Evolutionary conservation across 2,329 filamentous ascomycete genomes (phyloP).

Genomic region (Eurotiales sp.): DNA sequence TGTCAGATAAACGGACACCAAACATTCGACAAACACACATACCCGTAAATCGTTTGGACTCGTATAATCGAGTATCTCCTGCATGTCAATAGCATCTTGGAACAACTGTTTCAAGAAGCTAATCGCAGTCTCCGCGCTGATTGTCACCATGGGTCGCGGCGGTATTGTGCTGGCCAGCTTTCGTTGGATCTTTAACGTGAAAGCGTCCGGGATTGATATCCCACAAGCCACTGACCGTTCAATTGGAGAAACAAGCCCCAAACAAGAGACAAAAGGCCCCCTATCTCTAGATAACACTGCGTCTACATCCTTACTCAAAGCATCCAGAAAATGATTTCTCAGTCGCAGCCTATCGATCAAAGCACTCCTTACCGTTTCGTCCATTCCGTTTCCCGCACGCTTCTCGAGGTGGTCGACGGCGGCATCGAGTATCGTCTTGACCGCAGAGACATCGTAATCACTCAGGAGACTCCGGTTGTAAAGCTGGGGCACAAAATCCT

Average conservation of each 20-base stretch:
- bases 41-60: conserved; percentile 69
- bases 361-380: conserved; percentile 47
- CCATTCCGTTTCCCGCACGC: conserved; percentile 26
- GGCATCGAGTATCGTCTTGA: conserved; percentile 53
- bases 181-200: conserved; percentile 87
- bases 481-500: conserved; percentile 92
- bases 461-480: conserved; percentile 77
- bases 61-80: conserved; percentile 63
- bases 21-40: conserved; percentile 26
- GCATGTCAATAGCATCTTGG: conserved; percentile 66
- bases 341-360: conserved; percentile 64
- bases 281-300: conserved; percentile 28
- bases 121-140: conserved; percentile 69
- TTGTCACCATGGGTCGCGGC: conserved; percentile 78
- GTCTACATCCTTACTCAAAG: conserved; percentile 36
- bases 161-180: conserved; percentile 90
- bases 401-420: conserved; percentile 52
- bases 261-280: conserved; percentile 29
- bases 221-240: conserved; percentile 60
- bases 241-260: conserved; percentile 51
- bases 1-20: conserved; percentile 8
- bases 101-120: conserved; percentile 67
- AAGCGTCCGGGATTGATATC: conserved; percentile 68
- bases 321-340: conserved; percentile 49
- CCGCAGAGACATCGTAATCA: conserved; percentile 54